Conservation (phyloP, 2,329 filamentous ascomycete genomes). For the Penicillium hordei region DNA sequence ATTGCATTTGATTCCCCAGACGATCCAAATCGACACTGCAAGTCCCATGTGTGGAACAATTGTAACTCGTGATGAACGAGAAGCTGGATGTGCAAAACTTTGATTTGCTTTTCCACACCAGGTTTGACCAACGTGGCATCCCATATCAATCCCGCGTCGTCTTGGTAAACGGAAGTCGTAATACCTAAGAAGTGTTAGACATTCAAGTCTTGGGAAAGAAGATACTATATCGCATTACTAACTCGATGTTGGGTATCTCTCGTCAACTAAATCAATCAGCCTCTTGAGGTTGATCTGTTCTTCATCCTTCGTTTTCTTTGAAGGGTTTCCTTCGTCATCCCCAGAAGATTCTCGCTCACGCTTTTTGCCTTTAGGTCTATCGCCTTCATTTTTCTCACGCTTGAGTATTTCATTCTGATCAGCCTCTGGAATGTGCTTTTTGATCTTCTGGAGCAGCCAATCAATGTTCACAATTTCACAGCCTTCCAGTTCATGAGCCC, state of each 20-base stretch:
- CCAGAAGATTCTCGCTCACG: neutral
- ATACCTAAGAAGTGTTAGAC: neutral
- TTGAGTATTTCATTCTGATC: neutral
- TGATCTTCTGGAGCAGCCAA: conserved; percentile 51
- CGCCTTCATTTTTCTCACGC: neutral
- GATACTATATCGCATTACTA: neutral
- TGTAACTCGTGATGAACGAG: neutral
- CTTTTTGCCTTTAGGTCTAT: neutral
- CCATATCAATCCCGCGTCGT: conserved; percentile 10
- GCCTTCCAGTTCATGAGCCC: conserved; percentile 45
- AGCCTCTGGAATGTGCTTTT: neutral
- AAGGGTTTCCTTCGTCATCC: neutral
- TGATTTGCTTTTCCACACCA: neutral
- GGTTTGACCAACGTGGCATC: conserved; percentile 12
- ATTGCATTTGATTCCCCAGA: neutral
- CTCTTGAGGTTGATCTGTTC: neutral
- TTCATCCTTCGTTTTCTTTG: conserved; percentile 6
- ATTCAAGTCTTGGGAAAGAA: neutral
- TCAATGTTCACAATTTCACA: conserved; percentile 56
- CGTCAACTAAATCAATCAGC: neutral
- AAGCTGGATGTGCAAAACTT: conserved; percentile 9
- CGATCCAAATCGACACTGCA: neutral
- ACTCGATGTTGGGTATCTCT: neutral
- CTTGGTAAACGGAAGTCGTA: conserved; percentile 11
- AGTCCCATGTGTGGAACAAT: neutral